Evolutionary conservation across 2,329 filamentous ascomycete genomes (phyloP).

Genomic region (Pestalotiopsis sp.): DNA sequence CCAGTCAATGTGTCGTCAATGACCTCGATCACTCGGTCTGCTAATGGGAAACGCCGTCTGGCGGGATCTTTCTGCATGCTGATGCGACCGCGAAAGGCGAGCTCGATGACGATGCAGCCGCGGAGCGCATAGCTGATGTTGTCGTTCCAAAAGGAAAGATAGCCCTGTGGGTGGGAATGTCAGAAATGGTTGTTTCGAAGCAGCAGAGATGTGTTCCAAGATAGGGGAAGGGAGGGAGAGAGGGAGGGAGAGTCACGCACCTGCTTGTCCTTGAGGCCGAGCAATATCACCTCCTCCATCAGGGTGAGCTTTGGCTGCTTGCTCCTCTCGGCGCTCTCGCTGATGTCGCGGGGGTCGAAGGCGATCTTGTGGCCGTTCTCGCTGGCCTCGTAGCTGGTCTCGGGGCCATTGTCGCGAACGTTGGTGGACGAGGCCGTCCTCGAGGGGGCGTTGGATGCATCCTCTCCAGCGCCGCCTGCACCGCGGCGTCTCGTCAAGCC

Average conservation of each 20-base stretch:
- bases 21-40: conserved; percentile 94
- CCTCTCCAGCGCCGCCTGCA: conserved; percentile 60
- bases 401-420: conserved; percentile 56
- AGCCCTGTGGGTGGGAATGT: conserved; percentile 64
- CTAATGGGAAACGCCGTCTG: conserved; percentile 86
- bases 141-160: conserved; percentile 99
- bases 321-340: conserved; percentile 91
- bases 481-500: conserved; percentile 49
- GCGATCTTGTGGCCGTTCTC: conserved; percentile 99
- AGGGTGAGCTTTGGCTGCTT: conserved; percentile 98
- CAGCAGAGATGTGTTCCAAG: background rate
- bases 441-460: conserved; percentile 57
- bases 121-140: conserved; percentile 98
- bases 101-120: conserved; percentile 96
- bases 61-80: conserved; percentile 98
- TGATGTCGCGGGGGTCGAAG: conserved; percentile 95
- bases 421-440: conserved; percentile 58
- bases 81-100: conserved; percentile 93
- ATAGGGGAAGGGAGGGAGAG: background rate
- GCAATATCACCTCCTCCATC: conserved; percentile 96
- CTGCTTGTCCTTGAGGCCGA: conserved; percentile 98
- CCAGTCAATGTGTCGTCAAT: conserved; percentile 95
- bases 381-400: conserved; percentile 86
- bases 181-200: background rate
- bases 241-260: conserved; percentile 49